Base-by-base conservation (phyloP, 2,329 filamentous ascomycete species). In the Fusarium tanahbumbuense region DNA sequence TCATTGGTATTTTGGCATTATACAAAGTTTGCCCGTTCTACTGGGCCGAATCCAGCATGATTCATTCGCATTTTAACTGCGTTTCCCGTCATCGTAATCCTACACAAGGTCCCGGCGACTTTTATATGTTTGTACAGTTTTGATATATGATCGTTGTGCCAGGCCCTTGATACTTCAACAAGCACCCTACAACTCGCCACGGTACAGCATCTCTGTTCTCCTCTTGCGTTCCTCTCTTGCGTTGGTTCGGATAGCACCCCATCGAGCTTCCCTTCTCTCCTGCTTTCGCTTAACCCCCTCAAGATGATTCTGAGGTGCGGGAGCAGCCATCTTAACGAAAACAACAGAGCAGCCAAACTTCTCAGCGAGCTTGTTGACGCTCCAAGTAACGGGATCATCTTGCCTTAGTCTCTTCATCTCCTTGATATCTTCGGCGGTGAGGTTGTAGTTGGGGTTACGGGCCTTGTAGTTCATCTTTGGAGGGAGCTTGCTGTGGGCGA, bases 241-340 rank as follows among this genome's bases (percentile, higher is more conserved):
- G 75, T 84, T 82, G 30, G 79, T 79, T 77, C 84, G 83, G 66
- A 83, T 84, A 22, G 86, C 83, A 13, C 89, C 88, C 88, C 88
- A 91, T 54, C 84, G 78, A n/a, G 81, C 80, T 80, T 84, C 83
- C 62, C 85, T 81, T 37, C 81, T 81, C 60, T 86, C 84, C 66
- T 83, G 65, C 76, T 83, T 82, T 60, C 77, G 80, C 74, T 78
- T 77, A 57, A 87, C 78, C 69, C 78, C 81, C 57, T 82, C 77
- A 65, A 81, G 79, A 79, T 90, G 85, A 73, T 84, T 83, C 8
- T 71, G 64, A 37, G 83, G 79, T 23, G 87, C 82, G 57, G 84
- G 81, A 75, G 84, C 85, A 74, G 85, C 88, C 79, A 89, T 87
- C 77, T 86, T 84, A 62, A 91, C 82, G 73, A 91, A 90, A 47